Base-by-base conservation (phyloP, 2,329 filamentous ascomycete genomes). In the Exophiala xenobiotica region DNA sequence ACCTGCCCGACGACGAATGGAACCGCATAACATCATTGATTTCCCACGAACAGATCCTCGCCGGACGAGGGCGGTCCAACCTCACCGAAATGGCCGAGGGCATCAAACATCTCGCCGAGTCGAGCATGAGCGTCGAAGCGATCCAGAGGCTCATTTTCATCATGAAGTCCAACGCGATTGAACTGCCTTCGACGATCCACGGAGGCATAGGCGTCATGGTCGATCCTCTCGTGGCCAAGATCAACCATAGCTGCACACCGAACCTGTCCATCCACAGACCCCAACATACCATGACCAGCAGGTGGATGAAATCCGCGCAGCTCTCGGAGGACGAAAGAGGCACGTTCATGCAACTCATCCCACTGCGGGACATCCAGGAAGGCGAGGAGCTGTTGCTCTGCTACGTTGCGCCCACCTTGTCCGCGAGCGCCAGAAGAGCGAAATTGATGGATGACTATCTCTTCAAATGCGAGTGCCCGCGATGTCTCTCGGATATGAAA, bases 231-330 rank as follows among this genome's bases (percentile, higher is more conserved):
- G 70, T 78, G 2, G 72, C 77, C 29, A 67, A 75, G n/a, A 72
- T 81, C 37, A 86, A 86, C 55, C 82, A 86, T 61, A 83, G 78
- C 40, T 86, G 82, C 61, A 71, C 76, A 24, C 79, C 79, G 4
- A 86, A 85, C 56, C 74, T 78, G 3, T 73, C 74, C 18, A 71
- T 82, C 14, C 72, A 38, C 20, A 37, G 51, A 27, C 51, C 51
- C 6, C 47, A 44, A 22, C 47, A 51, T 24, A 54, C 51, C 6
- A 42, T 29, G 22, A 23, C 12, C 68, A 47, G 24, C 24, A 37
- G 47, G 39, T 54, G 51, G 51, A 52, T 47, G 33, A 46, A 76
- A 2, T 64, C 70, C 20, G 29, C 40, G n/a, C 35, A 14, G 16
- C 39, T 50, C 42, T 47, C 49, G 8, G 35, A 50, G 16, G 37